Conservation (phyloP, 805 yeast species). For the Saturnispora sanitii region DNA sequence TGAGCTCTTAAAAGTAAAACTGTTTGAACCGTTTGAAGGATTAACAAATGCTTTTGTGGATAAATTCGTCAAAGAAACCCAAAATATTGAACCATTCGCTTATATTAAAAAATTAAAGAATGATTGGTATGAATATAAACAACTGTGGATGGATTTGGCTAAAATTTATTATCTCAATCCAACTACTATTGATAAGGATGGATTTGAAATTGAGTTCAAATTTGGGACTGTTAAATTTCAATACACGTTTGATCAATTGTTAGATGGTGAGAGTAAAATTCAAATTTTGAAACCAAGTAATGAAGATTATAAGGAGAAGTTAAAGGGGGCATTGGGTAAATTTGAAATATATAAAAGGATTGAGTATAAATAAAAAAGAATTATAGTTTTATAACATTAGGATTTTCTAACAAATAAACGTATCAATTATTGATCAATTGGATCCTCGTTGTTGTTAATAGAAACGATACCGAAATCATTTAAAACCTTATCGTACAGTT, state of each 20-base stretch:
- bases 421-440: slow-evolving; percentile 3
- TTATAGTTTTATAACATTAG: neutral
- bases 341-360: neutral
- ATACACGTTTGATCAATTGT: slow-evolving; percentile 4
- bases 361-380: neutral
- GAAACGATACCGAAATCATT: slow-evolving; percentile 5
- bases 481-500: slow-evolving; percentile 4
- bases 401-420: neutral
- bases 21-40: slow-evolving; percentile 7
- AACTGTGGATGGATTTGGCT: slow-evolving; percentile 10
- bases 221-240: neutral
- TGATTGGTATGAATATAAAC: slow-evolving; percentile 7
- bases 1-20: neutral
- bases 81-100: neutral
- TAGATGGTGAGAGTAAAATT: slow-evolving; percentile 1
- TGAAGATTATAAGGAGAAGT: neutral
- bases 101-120: slow-evolving; percentile 1
- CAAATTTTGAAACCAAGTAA: neutral
- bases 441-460: slow-evolving; percentile 2
- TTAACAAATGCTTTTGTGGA: neutral
- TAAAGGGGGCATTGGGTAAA: neutral
- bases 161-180: slow-evolving; percentile 6
- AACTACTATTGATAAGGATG: neutral
- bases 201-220: slow-evolving; percentile 4
- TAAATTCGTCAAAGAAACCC: neutral